Evolutionary conservation across 768 basidiomycete genomes (phyloP), one percentile per base, ranked within the genome.

Genomic region (Termitomyces bulborhizus): DNA sequence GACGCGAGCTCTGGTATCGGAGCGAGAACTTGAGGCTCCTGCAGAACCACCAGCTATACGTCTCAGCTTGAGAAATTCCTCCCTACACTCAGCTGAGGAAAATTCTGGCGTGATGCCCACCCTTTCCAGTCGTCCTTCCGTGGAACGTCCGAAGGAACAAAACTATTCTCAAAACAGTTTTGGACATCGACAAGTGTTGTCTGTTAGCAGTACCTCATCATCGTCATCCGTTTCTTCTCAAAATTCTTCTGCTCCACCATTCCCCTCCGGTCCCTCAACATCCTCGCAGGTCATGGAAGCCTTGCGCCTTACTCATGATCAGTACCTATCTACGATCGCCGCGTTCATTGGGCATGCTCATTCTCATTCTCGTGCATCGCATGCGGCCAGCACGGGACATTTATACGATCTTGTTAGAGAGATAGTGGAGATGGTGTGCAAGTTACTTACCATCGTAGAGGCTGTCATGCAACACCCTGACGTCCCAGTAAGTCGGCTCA

Each of bases 331-430:
- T 4, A 90, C 93, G 18, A 93, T 97, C 65, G 95, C 97, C 21
- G 96, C 95, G 6, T 94, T 99, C 68, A 97, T 99, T 63, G 96
- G 95, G 1, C 94, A 98, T 66, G 90, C 93, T 1, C 96, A 98
- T 64, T 90, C 91, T 15, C 91, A 98, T 75, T 86, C 90, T 21
- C 85, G 91, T 44, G 77, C 82, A 40, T 91, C 91, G 29, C 95
- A 98, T 69, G 93, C 96, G 0, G 91, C 93, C 5, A 92, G 88
- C 57, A 95, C 93, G 15, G 95, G 92, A 1, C 89, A 93, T 61
- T 79, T 98, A 69, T 94, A 97, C 65, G 94, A 98, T 61, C 82
- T 98, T 51, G 92, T 95, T n/a, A 83, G 88, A 50, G 92, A 96
- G 71, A 89, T 94, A 46, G 90, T 98, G 50, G 93, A 96, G 68